Percentiles rank a stretch among this genome's conserved stretches.
Conservation (phyloP, 495 filamentous ascomycete genomes). For the Talaromyces thailandensis region DNA sequence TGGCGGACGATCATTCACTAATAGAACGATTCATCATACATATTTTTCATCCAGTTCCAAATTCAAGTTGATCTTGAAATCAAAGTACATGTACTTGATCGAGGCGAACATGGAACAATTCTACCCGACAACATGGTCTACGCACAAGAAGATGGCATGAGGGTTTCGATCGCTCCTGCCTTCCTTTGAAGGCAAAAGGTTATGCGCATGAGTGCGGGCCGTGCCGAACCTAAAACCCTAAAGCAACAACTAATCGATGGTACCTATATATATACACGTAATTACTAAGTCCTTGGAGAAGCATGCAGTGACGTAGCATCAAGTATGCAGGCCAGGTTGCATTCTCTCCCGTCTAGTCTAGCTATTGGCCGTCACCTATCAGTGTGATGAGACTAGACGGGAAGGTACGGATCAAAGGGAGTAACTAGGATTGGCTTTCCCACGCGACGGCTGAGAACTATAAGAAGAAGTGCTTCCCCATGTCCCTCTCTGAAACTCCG, state of each 20-base stretch:
- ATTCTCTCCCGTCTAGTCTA: neutral
- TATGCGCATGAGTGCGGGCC: neutral
- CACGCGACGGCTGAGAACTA: neutral
- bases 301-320: neutral
- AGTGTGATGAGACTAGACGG: neutral
- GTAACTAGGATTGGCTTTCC: neutral
- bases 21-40: neutral
- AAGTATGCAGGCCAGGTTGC: neutral
- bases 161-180: neutral
- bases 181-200: neutral
- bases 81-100: neutral
- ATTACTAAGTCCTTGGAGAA: neutral
- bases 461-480: neutral
- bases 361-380: neutral
- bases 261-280: neutral
- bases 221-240: neutral
- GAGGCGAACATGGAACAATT: neutral
- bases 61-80: neutral
- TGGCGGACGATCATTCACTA: neutral
- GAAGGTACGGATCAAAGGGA: neutral
- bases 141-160: no score
- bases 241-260: neutral
- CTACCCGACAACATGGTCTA: neutral
- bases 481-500: neutral
- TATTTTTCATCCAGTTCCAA: no score